A percentile compares a stretch with the other conserved stretches of the same genome.
These are phyloP conservation scores for Candida albicans DNA, from an alignment of 1,139 yeast species.

Conservation along the genomic window DNA sequence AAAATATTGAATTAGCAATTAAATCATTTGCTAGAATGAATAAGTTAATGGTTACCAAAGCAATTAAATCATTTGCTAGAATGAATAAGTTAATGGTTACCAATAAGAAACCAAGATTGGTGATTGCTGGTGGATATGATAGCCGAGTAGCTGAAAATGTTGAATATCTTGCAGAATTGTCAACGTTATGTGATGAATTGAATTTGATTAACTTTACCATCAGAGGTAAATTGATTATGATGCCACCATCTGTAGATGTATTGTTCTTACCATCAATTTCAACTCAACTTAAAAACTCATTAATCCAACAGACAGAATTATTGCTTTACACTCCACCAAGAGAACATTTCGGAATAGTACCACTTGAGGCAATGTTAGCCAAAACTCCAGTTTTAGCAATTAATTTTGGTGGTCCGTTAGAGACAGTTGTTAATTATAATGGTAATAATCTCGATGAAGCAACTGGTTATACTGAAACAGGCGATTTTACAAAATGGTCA, in stretches of 20 bases:
- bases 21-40: constrained; percentile 53
- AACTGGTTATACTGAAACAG: constrained; percentile 75
- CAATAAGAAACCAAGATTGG: constrained; percentile 39
- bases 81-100: constrained; percentile 21
- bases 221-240: constrained; percentile 41
- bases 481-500: constrained; percentile 64
- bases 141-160: constrained; percentile 73
- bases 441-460: constrained; percentile 41
- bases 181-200: constrained; percentile 45
- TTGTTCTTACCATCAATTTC: constrained; percentile 81
- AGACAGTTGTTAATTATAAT: constrained; percentile 59
- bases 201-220: constrained; percentile 50
- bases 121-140: constrained; percentile 94
- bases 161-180: constrained; percentile 63
- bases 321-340: constrained; percentile 84
- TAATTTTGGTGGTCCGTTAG: constrained; percentile 90
- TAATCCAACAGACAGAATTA: constrained; percentile 57
- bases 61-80: constrained; percentile 61
- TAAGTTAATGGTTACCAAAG: constrained; percentile 32
- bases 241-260: constrained; percentile 49
- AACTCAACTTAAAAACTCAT: constrained; percentile 61
- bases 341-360: constrained; percentile 98
- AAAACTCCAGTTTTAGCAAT: constrained; percentile 85
- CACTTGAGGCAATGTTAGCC: constrained; percentile 87
- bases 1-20: constrained; percentile 78